Base-by-base conservation (phyloP, 345 rosid species). In the Arabidopsis arenosa region DNA sequence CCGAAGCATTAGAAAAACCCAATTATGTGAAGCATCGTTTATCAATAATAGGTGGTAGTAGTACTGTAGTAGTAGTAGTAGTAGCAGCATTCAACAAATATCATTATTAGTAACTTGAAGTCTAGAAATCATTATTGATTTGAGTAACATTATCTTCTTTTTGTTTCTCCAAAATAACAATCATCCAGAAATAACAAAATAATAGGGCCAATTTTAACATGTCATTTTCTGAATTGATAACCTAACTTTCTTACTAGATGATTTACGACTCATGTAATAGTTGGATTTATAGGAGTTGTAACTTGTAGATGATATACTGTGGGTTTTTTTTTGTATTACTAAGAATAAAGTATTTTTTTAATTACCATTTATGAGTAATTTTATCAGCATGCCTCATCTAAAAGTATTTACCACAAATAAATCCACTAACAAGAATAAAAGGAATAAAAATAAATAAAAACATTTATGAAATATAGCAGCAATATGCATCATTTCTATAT, bases 211-310 rank as follows among this genome's bases (percentile, higher is more conserved):
- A 39, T 26, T 41, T 23, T 15, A 66, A 37, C 67, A 49, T 58
- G 79, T 74, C 78, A 58, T 14, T 66, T 52, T 68, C 74, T 68
- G 26, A 60, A 43, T 9, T 56, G n/a, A 66, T 75, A 49, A 57
- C 23, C 15, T 56, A 8, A 52, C 8, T 17, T 23, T 60, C 23
- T 48, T 54, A 62, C 26, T 23, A 28, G 32, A 60, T 54, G 30
- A 54, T 51, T 40, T 60, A 67, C 60, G 59, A 44, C 48, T 53
- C 54, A 40, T 63, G 43, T 52, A 7, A 49, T 28, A 72, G 68
- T 51, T 62, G 39, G 18, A 11, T 40, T 28, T 8, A 73, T 45
- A 41, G 40, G 54, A 35, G 57, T 58, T 58, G 15, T 7, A 13
- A 28, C 36, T 17, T 36, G 21, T 36, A 59, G 14, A 17, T 53